Evolutionary conservation across 176 grass and related monocot species (phyloP), one percentile per base, ranked within the genome.

Genomic region (Typha latifolia): DNA sequence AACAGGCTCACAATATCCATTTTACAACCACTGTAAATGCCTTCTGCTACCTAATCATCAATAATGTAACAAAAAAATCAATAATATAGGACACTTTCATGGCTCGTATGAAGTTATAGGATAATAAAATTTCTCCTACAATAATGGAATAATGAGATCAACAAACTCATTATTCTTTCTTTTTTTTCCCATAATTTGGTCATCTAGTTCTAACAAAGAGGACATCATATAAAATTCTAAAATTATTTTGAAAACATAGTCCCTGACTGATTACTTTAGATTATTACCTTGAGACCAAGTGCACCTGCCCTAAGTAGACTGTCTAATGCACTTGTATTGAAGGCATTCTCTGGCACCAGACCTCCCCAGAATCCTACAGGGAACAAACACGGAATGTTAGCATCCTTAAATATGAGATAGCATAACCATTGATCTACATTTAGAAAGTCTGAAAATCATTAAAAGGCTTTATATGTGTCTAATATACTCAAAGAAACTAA

Each of bases 341-440:
- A 82, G 69, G 94, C 85, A 62, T 97, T 97, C 78, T 97, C 89
- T 76, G 94, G 94, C 48, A 92, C 89, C n/a, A 97, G 83, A 56
- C 94, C 94, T 73, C 94, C 94, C 94, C 94, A 97, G 62, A 97
- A 97, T 50, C 94, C 94, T 97, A 62, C 12, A 68, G 73, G 19
- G 16, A n/a, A 70, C 72, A 20, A 68, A 12, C 16, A 64, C 4
- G 56, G 16, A 68, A 68, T 68, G 14, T 24, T 51, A 68, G 48
- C 29, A 47, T 18, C 8, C 15, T 57, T 57, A 20, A 57, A 2
- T 5, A 57, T 57, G 52, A 21, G 19, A 57, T 16, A 57, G 15
- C 52, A 20, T 37, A 57, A 20, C 52, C 4, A 4, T 2, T 57
- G 3, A 57, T 18, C 16, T 20, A 8, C 4, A n/a, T 15, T 53